phyloP scores from a whole-genome alignment of 2,329 filamentous ascomycete species.

The Phoma sp. region DNA sequence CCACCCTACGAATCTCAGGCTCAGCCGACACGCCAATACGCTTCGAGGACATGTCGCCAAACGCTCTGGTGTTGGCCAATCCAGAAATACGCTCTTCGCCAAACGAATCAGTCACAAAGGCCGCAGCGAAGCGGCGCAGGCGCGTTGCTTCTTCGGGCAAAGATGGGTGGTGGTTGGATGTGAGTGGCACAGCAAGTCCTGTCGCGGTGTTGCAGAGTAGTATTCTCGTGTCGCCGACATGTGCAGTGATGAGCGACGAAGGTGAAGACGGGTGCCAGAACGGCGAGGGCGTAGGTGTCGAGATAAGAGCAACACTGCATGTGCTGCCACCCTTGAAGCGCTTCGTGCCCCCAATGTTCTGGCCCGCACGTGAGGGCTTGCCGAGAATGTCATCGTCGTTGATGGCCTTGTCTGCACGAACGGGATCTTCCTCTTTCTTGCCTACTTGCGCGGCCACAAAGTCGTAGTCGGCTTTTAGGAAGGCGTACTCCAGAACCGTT shows the following conservation, averaged over 20 bases:
- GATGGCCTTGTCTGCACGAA: slow-evolving; percentile 75
- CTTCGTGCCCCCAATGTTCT: slow-evolving; percentile 72
- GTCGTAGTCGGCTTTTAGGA: slow-evolving; percentile 90
- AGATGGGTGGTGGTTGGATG: slow-evolving; percentile 91
- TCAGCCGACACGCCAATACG: slow-evolving; percentile 93
- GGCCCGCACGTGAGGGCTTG: slow-evolving; percentile 57
- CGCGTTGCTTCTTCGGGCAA: slow-evolving; percentile 82
- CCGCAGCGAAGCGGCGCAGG: slow-evolving; percentile 82
- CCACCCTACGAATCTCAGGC: slow-evolving; percentile 81
- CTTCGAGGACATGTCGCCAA: slow-evolving; percentile 91
- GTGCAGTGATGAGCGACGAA: slow-evolving; percentile 82
- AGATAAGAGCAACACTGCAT: slow-evolving; percentile 86
- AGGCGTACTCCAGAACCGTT: slow-evolving; percentile 86
- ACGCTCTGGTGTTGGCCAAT: slow-evolving; percentile 90
- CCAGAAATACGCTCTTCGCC: slow-evolving; percentile 95
- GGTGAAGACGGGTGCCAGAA: slow-evolving; percentile 94
- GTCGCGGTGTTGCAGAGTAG: slow-evolving; percentile 86
- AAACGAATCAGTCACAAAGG: slow-evolving; percentile 93
- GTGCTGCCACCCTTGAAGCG: slow-evolving; percentile 95
- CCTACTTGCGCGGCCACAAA: slow-evolving; percentile 89
- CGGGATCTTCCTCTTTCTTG: slow-evolving; percentile 75
- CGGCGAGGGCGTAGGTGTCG: slow-evolving; percentile 86
- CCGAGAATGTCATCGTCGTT: slow-evolving; percentile 87
- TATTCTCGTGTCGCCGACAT: slow-evolving; percentile 92
- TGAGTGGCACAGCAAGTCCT: slow-evolving; percentile 79